Percentiles rank a stretch among this genome's conserved stretches.
Evolutionary conservation across 2,329 filamentous ascomycete genomes (phyloP).

Genomic region (Diplocarpon rosae): DNA sequence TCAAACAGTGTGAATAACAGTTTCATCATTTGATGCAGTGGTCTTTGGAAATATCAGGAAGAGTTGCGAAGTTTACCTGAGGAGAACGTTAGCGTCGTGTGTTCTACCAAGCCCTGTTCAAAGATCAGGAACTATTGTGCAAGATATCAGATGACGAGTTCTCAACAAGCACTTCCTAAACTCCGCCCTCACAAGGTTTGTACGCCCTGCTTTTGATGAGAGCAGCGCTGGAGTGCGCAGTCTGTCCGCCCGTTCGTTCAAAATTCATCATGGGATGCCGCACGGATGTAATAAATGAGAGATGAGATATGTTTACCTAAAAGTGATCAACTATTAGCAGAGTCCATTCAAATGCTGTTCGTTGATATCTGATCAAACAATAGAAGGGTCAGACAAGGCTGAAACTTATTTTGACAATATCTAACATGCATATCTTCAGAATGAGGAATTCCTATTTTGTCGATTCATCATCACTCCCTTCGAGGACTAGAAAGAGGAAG

Average conservation of each 20-base stretch:
- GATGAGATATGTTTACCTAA: conserved; percentile 26
- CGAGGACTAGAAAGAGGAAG: conserved; percentile 3
- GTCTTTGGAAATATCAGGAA: conserved; percentile 3
- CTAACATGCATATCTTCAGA: conserved; percentile 29
- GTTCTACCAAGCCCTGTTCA: conserved; percentile 1
- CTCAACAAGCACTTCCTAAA: conserved; percentile 32
- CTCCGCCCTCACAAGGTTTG: conserved; percentile 30
- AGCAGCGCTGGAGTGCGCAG: conserved; percentile 28
- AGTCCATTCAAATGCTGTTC: conserved; percentile 2
- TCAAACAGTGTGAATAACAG: conserved; percentile 35
- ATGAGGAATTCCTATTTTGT: conserved; percentile 30
- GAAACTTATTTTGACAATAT: conserved; percentile 32
- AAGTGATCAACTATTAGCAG: conserved; percentile 16
- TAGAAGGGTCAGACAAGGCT: conserved; percentile 34
- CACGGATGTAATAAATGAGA: not conserved
- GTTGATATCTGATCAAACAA: not conserved
- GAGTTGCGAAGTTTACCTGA: conserved; percentile 6
- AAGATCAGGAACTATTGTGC: conserved; percentile 15
- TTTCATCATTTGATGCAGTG: conserved; percentile 30
- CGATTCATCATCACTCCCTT: conserved; percentile 28
- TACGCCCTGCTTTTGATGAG: conserved; percentile 31
- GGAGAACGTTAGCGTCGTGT: conserved; percentile 3
- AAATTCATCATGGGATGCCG: conserved; percentile 31
- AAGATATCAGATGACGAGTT: conserved; percentile 33
- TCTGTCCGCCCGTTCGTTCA: conserved; percentile 37